A percentile compares a stretch with the other conserved stretches of the same genome.
Conservation (phyloP, 2,329 filamentous ascomycete species). For the Aspergillus ibericus region DNA sequence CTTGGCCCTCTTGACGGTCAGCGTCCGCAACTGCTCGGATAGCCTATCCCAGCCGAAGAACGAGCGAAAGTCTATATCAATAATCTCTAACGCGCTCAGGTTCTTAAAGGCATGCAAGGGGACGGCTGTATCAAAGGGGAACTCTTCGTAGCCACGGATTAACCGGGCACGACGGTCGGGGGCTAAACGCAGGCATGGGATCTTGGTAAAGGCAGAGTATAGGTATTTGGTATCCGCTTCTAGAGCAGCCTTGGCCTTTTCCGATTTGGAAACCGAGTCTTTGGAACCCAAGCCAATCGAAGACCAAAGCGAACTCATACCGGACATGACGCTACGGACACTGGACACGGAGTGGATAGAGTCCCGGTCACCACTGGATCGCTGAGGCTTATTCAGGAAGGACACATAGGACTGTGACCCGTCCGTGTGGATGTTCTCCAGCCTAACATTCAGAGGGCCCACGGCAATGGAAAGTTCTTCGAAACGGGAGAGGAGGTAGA, state of each 20-base stretch:
- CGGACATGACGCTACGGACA: constrained; percentile 94
- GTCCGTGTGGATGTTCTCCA: constrained; percentile 92
- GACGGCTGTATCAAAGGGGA: constrained; percentile 95
- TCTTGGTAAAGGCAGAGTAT: constrained; percentile 98
- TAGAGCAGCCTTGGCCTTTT: constrained; percentile 83
- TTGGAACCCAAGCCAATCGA: constrained; percentile 79
- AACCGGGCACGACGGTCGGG: constrained; percentile 91
- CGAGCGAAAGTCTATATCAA: constrained; percentile 92
- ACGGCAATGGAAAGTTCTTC: constrained; percentile 88
- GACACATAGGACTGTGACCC: constrained; percentile 88
- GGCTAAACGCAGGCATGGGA: constrained; percentile 83
- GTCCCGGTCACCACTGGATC: constrained; percentile 79
- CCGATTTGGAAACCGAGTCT: constrained; percentile 76
- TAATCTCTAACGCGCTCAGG: constrained; percentile 87
- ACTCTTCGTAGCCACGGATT: constrained; percentile 93
- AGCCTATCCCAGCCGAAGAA: constrained; percentile 97
- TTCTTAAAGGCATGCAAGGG: constrained; percentile 98
- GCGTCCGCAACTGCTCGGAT: constrained; percentile 84
- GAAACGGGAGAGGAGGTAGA: constrained; percentile 92
- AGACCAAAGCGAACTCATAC: constrained; percentile 91
- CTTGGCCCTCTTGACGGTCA: constrained; percentile 83
- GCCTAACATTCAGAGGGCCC: constrained; percentile 90
- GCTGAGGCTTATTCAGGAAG: constrained; percentile 81
- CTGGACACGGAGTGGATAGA: constrained; percentile 96
- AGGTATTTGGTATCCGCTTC: constrained; percentile 91